Conservation (phyloP, 2,329 filamentous ascomycete genomes). For the Pseudonectria buxi region DNA sequence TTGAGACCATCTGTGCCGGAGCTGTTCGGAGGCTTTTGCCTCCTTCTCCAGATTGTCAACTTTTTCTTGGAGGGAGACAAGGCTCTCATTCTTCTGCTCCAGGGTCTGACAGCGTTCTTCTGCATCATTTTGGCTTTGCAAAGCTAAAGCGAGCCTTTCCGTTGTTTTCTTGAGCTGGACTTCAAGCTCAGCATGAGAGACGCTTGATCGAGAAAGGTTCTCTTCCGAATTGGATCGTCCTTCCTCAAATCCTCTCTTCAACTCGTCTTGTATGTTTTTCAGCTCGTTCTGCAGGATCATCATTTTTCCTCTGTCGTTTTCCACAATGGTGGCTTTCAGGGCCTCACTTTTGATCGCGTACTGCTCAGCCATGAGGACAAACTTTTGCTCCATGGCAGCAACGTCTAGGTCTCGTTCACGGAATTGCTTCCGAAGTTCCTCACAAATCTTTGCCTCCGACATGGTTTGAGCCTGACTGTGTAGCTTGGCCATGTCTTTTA, state of each 20-base stretch:
- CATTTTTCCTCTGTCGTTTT: conserved; percentile 9
- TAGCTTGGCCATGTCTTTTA: conserved; percentile 6
- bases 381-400: conserved; percentile 12
- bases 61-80: conserved; percentile 10
- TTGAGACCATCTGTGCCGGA: conserved; percentile 20
- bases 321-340: conserved; percentile 5
- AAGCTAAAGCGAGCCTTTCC: conserved; percentile 7
- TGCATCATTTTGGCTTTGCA: background rate
- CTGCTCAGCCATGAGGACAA: conserved; percentile 12
- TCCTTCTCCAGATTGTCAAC: conserved; percentile 17
- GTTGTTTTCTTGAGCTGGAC: conserved; percentile 15
- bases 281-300: conserved; percentile 12
- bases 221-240: conserved; percentile 14
- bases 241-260: conserved; percentile 18
- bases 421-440: conserved; percentile 13
- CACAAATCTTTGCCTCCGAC: conserved; percentile 5
- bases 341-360: conserved; percentile 13
- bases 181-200: conserved; percentile 9
- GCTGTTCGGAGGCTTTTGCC: conserved; percentile 9
- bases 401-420: conserved; percentile 14
- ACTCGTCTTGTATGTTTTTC: conserved; percentile 10
- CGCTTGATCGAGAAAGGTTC: conserved; percentile 9
- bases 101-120: conserved; percentile 6
- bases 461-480: conserved; percentile 4
- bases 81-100: conserved; percentile 7